Base-by-base conservation (phyloP, 371 early-diverging fungal species). In the Rhizomucor pusillus region DNA sequence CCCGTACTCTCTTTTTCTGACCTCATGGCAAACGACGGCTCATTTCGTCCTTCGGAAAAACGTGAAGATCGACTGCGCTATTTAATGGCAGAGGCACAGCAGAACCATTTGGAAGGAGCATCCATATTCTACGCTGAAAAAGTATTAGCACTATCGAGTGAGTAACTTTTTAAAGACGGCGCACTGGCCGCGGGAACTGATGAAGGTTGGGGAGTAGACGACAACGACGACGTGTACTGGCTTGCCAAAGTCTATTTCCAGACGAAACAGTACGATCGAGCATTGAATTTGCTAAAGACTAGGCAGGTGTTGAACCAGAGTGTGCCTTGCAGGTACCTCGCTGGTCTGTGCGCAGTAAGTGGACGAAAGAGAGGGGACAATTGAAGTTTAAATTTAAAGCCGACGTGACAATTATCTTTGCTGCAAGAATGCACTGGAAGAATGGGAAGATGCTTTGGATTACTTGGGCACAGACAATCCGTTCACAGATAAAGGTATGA, bases 271-370 rank as follows among this genome's bases (percentile, higher is more conserved):
- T 86, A 81, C 56, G 76, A 75, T 19, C 63, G 86, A 41, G 85
- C 84, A 13, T 57, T 80, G 25, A 75, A 77, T 47, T 59, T 86
- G n/a, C 51, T 88, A 16, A 73, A 77, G 52, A 69, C 66, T 19
- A 64, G 73, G 46, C 58, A 80, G 3, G 59, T 79, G 1, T 50
- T 81, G 13, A 73, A 80, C 39, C 65, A 71, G 11, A 84, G 81
- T 41, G 73, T 84, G 5, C 71, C 78, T 19, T 84, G 82, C 65
- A 71, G 86, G 40, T 80, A 74, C 58, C 57, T 87, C 6, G 85
- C 86, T 20, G 84, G 79, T 13, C 71, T 82, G 41, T 86, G 89
- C 59, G 69, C 77, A 43, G 86, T 86, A 74, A 74, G 67, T 43
- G 39, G 18, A 41, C n/a, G 36, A 46, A 34, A 52, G 10, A 25